Percentiles rank a stretch among this genome's conserved stretches.
These are phyloP conservation scores for Yamadazyma siamensis DNA, from an alignment of 1,139 yeast genomes.

Conservation along the genomic window DNA sequence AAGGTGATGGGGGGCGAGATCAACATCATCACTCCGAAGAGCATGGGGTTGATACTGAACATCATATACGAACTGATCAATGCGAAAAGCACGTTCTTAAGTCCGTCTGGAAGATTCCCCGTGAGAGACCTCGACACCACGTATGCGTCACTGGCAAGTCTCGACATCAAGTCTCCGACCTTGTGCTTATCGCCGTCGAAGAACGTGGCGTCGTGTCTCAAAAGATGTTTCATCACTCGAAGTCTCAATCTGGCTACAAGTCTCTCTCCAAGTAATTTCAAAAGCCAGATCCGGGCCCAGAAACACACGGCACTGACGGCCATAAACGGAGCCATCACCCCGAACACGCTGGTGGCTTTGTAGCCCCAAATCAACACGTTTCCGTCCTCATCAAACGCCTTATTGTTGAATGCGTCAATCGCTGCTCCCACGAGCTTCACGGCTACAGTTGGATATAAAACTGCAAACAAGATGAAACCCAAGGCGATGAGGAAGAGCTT, in stretches of 20 bases:
- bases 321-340: constrained; percentile 47
- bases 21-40: constrained; percentile 48
- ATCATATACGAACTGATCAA: constrained; percentile 46
- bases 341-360: constrained; percentile 39
- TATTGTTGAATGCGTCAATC: constrained; percentile 41
- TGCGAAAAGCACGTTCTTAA: constrained; percentile 45
- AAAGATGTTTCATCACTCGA: constrained; percentile 46
- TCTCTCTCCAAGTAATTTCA: constrained; percentile 42
- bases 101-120: constrained; percentile 46
- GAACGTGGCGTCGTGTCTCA: constrained; percentile 50
- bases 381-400: constrained; percentile 38
- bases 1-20: constrained; percentile 53
- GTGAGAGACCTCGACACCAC: constrained; percentile 48
- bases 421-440: constrained; percentile 48
- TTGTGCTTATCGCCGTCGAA: constrained; percentile 52
- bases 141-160: constrained; percentile 54
- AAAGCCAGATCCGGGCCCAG: constrained; percentile 50
- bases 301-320: constrained; percentile 42
- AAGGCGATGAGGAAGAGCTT: constrained; percentile 38
- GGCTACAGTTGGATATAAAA: constrained; percentile 44
- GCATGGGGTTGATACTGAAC: constrained; percentile 42
- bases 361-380: constrained; percentile 45
- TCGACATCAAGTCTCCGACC: constrained; percentile 53
- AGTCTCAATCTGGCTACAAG: constrained; percentile 47
- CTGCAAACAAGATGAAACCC: constrained; percentile 44